A percentile compares a stretch with the other conserved stretches of the same genome.
phyloP scores from a whole-genome alignment of 495 filamentous ascomycete species.

The Coniosporium apollinis region DNA sequence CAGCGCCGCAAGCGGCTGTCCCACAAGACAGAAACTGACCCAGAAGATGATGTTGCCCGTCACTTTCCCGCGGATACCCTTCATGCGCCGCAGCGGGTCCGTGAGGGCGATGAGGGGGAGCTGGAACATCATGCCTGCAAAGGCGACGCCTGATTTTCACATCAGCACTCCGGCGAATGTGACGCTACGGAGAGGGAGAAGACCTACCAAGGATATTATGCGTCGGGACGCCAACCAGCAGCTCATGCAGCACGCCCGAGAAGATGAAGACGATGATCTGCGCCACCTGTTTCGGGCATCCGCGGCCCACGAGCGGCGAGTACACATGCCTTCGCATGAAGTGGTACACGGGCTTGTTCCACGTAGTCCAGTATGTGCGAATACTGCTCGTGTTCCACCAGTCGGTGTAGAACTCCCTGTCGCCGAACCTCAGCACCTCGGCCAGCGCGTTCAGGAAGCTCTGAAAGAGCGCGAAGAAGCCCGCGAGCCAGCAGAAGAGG shows the following conservation, averaged over 20 bases:
- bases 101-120: conserved; percentile 77
- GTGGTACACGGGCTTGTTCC: conserved; percentile 93
- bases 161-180: conserved; percentile 6
- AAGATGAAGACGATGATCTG: conserved; percentile 69
- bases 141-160: conserved; percentile 55
- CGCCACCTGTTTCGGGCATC: conserved; percentile 49
- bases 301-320: conserved; percentile 65
- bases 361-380: conserved; percentile 81
- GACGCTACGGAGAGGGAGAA: neutral
- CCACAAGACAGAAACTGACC: conserved; percentile 83
- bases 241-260: conserved; percentile 75
- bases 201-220: conserved; percentile 76
- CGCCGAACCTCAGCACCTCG: conserved; percentile 76
- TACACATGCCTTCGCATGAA: conserved; percentile 93
- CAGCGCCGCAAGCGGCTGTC: conserved; percentile 78
- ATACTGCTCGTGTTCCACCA: conserved; percentile 93
- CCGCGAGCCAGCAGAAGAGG: conserved; percentile 86
- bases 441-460: conserved; percentile 76
- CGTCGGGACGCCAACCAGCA: conserved; percentile 86
- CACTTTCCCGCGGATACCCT: conserved; percentile 51
- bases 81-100: conserved; percentile 56
- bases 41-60: conserved; percentile 91
- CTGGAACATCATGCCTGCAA: conserved; percentile 84
- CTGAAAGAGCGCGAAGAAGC: conserved; percentile 94
- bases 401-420: conserved; percentile 86